Conservation (phyloP, 129 eudicot genomes). For the Flaveria sonorensis region DNA sequence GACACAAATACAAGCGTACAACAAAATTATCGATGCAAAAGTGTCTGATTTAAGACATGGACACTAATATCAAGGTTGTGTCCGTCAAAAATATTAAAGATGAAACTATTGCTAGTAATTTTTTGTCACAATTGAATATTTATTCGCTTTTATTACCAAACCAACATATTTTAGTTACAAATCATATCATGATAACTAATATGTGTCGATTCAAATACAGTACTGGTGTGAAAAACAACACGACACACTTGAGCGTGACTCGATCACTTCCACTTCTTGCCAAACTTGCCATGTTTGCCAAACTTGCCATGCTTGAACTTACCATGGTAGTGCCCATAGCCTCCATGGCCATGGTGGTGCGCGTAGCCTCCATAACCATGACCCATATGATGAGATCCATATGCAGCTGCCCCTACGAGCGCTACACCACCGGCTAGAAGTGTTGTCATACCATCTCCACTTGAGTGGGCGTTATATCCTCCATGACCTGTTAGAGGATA, state of each 20-base stretch:
- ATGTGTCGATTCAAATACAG: neutral
- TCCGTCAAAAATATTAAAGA: too few species aligned
- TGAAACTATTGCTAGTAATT: too few species aligned
- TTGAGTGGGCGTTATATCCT: conserved; percentile 12
- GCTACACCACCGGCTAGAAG: conserved; percentile 37
- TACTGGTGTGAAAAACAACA: neutral
- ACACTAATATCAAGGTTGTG: too few species aligned
- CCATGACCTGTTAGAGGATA: conserved; percentile 29
- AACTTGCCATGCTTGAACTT: conserved; percentile 43
- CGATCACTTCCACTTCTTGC: conserved; percentile 42
- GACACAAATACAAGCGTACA: too few species aligned
- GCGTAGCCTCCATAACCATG: conserved; percentile 35
- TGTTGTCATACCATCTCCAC: conserved; percentile 25
- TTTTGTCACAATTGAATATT: too few species aligned
- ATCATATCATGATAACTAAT: neutral
- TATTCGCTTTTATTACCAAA: conserved; percentile 17
- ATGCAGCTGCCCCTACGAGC: conserved; percentile 28
- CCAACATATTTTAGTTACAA: conserved; percentile 15
- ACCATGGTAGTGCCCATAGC: conserved; percentile 41
- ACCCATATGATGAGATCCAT: conserved; percentile 30
- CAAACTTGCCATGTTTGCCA: conserved; percentile 37
- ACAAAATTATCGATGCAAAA: too few species aligned
- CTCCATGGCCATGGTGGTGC: conserved; percentile 34
- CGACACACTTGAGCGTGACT: too few species aligned
- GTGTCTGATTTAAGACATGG: too few species aligned